phyloP scores from a whole-genome alignment of 306 rosid genomes.

The Begonia loranthoides region DNA sequence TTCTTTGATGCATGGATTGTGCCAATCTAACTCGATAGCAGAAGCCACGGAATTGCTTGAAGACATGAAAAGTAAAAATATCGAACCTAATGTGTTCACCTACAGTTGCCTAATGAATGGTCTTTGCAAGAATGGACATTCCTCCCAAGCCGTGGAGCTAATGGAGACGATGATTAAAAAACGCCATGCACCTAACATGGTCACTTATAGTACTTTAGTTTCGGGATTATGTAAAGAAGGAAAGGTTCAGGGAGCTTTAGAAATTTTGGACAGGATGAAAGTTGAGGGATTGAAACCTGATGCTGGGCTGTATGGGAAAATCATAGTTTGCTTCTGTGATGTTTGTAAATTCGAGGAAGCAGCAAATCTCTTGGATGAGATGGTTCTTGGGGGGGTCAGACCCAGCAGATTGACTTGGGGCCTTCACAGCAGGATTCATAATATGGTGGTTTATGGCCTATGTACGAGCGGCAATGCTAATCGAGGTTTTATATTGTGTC shows the following conservation, averaged over 20 bases:
- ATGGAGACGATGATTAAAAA: conserved; percentile 48
- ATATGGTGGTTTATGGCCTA: conserved; percentile 63
- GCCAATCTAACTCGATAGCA: conserved; percentile 43
- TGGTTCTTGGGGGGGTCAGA: conserved; percentile 52
- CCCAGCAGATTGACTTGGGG: conserved; percentile 66
- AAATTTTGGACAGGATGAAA: conserved; percentile 87
- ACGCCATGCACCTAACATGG: conserved; percentile 44
- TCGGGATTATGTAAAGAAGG: conserved; percentile 71
- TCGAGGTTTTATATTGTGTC: conserved; percentile 72
- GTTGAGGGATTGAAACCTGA: conserved; percentile 80
- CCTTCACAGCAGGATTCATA: conserved; percentile 60
- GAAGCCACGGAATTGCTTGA: conserved; percentile 52
- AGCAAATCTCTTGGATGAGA: conserved; percentile 85
- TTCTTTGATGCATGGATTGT: conserved; percentile 68
- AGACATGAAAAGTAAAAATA: conserved; percentile 46
- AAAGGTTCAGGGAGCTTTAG: conserved; percentile 52
- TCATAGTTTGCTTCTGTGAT: conserved; percentile 53
- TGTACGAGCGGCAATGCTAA: conserved; percentile 24
- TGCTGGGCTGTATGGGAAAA: conserved; percentile 67
- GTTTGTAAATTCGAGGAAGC: conserved; percentile 51
- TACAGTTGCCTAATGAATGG: conserved; percentile 76
- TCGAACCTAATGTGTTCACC: conserved; percentile 74
- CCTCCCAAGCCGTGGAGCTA: conserved; percentile 50
- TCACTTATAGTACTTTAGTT: conserved; percentile 65
- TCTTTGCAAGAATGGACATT: conserved; percentile 60